Percentiles rank a stretch among this genome's conserved stretches.
Evolutionary conservation across 768 basidiomycete species (phyloP).

Genomic region (Mycena maculata): DNA sequence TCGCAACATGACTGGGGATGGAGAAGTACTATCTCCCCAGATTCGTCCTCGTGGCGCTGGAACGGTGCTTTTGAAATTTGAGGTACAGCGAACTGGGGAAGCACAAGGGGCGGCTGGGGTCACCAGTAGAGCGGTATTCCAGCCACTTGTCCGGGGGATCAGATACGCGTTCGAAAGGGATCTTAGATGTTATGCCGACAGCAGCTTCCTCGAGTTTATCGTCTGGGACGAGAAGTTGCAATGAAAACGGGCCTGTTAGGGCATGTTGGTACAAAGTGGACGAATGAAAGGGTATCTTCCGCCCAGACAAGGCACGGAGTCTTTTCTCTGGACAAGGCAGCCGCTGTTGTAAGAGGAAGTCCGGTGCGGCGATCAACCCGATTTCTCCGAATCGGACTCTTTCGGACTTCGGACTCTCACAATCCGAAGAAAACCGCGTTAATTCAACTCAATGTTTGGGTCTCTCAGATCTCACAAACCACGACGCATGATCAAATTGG

Average conservation of each 20-base stretch:
- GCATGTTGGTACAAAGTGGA: slow-evolving; percentile 35
- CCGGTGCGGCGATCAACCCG: too few species aligned
- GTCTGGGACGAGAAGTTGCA: slow-evolving; percentile 36
- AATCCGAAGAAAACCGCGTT: too few species aligned
- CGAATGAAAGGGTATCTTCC: slow-evolving; percentile 37
- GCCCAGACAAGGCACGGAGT: slow-evolving; percentile 31
- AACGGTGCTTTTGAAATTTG: background rate
- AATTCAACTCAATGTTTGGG: too few species aligned
- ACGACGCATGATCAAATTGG: too few species aligned
- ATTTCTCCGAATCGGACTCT: too few species aligned
- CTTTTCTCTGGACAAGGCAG: background rate
- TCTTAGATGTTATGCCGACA: background rate
- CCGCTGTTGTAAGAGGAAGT: background rate
- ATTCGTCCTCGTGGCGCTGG: background rate
- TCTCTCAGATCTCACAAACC: too few species aligned
- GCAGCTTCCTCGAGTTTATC: slow-evolving; percentile 15
- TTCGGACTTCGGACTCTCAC: too few species aligned
- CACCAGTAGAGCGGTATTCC: background rate
- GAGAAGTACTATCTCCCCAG: slow-evolving; percentile 22
- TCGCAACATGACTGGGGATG: slow-evolving; percentile 31
- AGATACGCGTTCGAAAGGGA: background rate
- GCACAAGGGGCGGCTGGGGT: background rate
- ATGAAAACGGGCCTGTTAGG: slow-evolving; percentile 33
- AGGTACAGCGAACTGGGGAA: background rate
- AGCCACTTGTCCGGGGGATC: background rate